Conservation (phyloP, 306 rosid genomes). For the Calophaca sinica region DNA sequence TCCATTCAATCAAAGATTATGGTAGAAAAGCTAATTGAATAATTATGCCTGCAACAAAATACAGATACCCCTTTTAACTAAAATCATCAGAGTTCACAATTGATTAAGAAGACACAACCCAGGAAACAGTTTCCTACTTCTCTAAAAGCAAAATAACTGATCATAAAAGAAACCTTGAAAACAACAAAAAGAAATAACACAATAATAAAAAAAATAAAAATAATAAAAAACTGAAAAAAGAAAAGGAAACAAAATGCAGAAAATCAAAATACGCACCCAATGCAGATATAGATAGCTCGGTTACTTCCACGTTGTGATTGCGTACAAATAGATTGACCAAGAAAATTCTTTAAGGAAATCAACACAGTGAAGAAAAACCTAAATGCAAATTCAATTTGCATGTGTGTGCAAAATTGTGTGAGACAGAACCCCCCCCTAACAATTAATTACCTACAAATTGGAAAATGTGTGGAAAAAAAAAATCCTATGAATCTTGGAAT, state of each 20-base stretch:
- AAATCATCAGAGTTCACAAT: slow-evolving; percentile 43
- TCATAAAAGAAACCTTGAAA: slow-evolving; percentile 36
- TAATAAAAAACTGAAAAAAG: not conserved
- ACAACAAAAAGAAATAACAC: not conserved
- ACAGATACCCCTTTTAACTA: slow-evolving; percentile 42
- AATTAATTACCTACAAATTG: slow-evolving; percentile 44
- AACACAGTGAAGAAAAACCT: slow-evolving; percentile 45
- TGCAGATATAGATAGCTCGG: slow-evolving; percentile 50
- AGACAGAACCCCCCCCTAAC: slow-evolving; percentile 38
- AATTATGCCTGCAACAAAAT: slow-evolving; percentile 57
- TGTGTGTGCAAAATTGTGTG: slow-evolving; percentile 46
- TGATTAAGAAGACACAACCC: slow-evolving; percentile 39
- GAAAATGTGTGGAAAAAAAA: slow-evolving; percentile 33
- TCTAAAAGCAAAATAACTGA: slow-evolving; percentile 43
- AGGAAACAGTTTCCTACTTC: slow-evolving; percentile 46
- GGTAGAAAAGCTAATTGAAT: slow-evolving; percentile 51
- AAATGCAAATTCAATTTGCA: slow-evolving; percentile 54
- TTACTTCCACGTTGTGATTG: slow-evolving; percentile 54
- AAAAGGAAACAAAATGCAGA: slow-evolving; percentile 35
- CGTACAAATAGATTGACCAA: slow-evolving; percentile 48
- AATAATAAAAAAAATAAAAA: not conserved
- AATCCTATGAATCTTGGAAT: slow-evolving; percentile 49
- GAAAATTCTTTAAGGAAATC: slow-evolving; percentile 39
- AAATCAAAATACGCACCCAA: slow-evolving; percentile 50
- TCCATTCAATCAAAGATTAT: slow-evolving; percentile 59